Evolutionary conservation across 331 rosid genomes (phyloP).

Genomic region (Telfairia occidentalis): DNA sequence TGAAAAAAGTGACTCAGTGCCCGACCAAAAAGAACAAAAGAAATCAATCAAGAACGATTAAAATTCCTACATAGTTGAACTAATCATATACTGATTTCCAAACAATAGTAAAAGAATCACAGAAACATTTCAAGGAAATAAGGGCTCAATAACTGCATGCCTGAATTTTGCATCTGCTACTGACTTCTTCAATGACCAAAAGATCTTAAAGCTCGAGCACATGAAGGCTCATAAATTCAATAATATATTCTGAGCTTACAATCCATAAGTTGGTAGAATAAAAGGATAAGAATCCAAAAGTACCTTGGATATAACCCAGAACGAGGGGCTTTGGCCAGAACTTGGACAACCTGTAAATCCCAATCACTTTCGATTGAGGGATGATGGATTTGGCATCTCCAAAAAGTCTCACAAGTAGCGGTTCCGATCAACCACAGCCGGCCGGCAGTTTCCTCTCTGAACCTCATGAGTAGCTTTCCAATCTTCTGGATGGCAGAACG

Average conservation of each 20-base stretch:
- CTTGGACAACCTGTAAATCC: conserved; percentile 88
- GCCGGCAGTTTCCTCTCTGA: conserved; percentile 28
- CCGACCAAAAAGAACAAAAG: conserved; percentile 11
- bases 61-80: background rate
- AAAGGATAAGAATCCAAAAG: background rate
- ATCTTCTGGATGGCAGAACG: conserved; percentile 63
- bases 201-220: background rate
- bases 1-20: conserved; percentile 9
- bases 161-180: background rate
- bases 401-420: conserved; percentile 88
- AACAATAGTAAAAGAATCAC: background rate
- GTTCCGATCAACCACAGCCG: conserved; percentile 77
- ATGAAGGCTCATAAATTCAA: background rate
- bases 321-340: conserved; percentile 46
- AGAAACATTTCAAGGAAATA: background rate
- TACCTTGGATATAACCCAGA: conserved; percentile 64
- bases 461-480: conserved; percentile 44
- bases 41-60: background rate
- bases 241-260: background rate
- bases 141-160: background rate
- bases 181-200: background rate
- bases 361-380: conserved; percentile 91
- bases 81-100: background rate
- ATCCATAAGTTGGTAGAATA: background rate
- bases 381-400: conserved; percentile 92